Base-by-base conservation (phyloP, 176 grass and related monocot genomes). In the Carex parvula region DNA sequence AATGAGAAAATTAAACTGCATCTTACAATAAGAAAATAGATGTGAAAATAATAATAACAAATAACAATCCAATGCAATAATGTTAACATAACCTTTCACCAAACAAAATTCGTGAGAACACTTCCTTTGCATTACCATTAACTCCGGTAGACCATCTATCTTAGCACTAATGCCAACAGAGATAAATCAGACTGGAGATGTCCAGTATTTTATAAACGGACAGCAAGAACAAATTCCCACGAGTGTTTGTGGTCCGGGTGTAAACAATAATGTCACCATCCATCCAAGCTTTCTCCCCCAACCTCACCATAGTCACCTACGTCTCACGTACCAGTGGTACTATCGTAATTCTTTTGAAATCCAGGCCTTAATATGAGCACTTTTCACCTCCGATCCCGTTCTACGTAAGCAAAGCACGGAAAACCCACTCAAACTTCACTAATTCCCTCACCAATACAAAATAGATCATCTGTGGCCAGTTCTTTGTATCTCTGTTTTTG, bases 371-470 rank as follows among this genome's bases (percentile, higher is more conserved):
- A 42, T 62, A 60, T 18, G 37, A n/a, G 8, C 57, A 81, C 79
- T 81, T 64, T 42, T 63, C 37, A 41, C 56, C 79, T 61, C 33
- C 57, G 30, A 39, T 81, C 32, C 20, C 70, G 20, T 75, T 75
- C 44, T 48, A 53, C 42, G 46, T 29, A 75, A 75, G 70, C 70
- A 75, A 56, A 55, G 12, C 48, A 77, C 48, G 50, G 21, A 56
- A 77, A 77, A 76, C 1, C 50, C 73, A 77, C 73, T 77, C 71
- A 56, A 24, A 55, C 73, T 77, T 77, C 73, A 77, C 73, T 75
- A 15, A 77, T 77, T 56, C 24, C 10, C 50, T 77, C 24, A 56
- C 73, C 73, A 77, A 77, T 77, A 55, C 6, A 7, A 3, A 26
- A 5, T 0, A 8, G 72, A 56, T 77, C 13, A 0, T 56, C 0